Evolutionary conservation across 306 rosid genomes (phyloP).

Genomic region (Argentina anserina): DNA sequence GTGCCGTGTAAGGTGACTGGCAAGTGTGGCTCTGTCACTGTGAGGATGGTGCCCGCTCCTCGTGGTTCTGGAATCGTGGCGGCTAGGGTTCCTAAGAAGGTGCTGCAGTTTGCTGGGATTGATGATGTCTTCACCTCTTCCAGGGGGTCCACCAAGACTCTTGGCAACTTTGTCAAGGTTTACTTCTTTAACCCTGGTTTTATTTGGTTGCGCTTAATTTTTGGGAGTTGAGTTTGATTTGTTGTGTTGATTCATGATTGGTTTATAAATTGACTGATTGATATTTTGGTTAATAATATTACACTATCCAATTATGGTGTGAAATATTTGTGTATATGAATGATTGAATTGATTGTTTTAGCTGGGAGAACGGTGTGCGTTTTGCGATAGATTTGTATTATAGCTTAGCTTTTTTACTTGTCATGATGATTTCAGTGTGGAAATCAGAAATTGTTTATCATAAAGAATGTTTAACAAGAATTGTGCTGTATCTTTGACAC

Average conservation of each 20-base stretch:
- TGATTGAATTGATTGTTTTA: neutral
- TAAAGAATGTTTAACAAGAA: too few relatives aligned
- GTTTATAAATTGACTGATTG: neutral
- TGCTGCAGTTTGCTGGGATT: slow-evolving; percentile 65
- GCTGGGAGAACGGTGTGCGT: neutral
- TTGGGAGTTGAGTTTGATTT: neutral
- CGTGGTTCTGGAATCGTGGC: slow-evolving; percentile 68
- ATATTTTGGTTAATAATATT: neutral
- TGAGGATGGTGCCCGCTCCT: slow-evolving; percentile 65
- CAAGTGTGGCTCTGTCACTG: slow-evolving; percentile 62
- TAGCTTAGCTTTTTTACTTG: neutral
- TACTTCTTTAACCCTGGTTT: neutral
- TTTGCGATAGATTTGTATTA: neutral
- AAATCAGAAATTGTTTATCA: neutral
- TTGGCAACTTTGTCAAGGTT: slow-evolving; percentile 82
- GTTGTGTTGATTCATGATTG: neutral
- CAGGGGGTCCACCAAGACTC: slow-evolving; percentile 75
- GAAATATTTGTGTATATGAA: neutral
- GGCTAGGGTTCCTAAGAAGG: slow-evolving; percentile 72
- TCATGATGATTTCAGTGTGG: neutral
- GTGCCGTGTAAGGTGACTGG: slow-evolving; percentile 75
- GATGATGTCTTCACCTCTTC: slow-evolving; percentile 72
- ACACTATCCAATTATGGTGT: neutral
- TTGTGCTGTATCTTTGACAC: too few relatives aligned
- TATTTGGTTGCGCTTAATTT: neutral